phyloP scores from a whole-genome alignment of 306 rosid genomes.

The Fragaria iinumae region DNA sequence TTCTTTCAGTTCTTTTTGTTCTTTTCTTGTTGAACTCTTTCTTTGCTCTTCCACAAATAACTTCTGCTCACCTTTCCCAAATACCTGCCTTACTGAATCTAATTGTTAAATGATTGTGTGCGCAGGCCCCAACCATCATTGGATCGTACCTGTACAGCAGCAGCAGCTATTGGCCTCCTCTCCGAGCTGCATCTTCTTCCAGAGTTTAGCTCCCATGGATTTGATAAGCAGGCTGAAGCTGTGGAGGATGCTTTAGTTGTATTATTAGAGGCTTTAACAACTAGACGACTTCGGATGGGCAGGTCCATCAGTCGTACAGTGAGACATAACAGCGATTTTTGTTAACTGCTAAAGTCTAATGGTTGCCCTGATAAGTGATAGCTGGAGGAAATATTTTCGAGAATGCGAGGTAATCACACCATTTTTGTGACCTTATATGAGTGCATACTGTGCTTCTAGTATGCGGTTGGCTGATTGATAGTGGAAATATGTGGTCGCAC shows the following conservation, averaged over 20 bases:
- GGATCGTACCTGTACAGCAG: conserved; percentile 97
- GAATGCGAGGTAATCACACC: conserved; percentile 17
- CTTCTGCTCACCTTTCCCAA: background rate
- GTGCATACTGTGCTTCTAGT: background rate
- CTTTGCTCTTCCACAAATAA: background rate
- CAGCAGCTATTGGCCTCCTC: conserved; percentile 76
- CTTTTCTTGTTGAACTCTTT: conserved; percentile 1
- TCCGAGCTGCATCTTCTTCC: conserved; percentile 73
- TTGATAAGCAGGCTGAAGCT: conserved; percentile 67
- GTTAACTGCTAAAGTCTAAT: conserved; percentile 27
- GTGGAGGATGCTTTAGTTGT: conserved; percentile 56
- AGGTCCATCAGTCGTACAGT: conserved; percentile 77
- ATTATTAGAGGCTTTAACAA: conserved; percentile 73
- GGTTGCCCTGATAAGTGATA: background rate
- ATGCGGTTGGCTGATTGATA: background rate
- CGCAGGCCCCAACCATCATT: conserved; percentile 94
- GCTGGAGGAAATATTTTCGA: background rate
- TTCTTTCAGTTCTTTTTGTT: background rate
- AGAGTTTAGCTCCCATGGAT: conserved; percentile 42
- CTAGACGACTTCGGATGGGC: conserved; percentile 86
- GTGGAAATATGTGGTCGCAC: background rate
- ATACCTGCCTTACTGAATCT: conserved; percentile 6
- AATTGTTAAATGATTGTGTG: conserved; percentile 18
- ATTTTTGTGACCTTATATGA: background rate
- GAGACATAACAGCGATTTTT: conserved; percentile 52